Evolutionary conservation across 176 grass and related monocot species (phyloP).

Genomic region (Musa beccarii): DNA sequence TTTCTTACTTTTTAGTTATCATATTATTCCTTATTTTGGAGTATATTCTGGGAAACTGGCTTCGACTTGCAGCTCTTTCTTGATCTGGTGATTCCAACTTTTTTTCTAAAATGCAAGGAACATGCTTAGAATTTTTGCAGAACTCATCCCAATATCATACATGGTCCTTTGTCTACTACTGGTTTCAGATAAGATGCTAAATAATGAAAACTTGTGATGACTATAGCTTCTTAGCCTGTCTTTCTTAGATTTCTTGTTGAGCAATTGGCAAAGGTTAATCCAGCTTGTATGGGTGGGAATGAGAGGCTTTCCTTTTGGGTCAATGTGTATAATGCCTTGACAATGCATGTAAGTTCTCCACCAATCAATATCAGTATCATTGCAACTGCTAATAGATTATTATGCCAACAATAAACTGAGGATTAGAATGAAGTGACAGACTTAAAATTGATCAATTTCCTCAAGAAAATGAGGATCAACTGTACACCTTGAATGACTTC

Average conservation of each 20-base stretch:
- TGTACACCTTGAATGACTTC: background rate
- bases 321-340: constrained; percentile 92
- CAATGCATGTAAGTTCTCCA: constrained; percentile 89
- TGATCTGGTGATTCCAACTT: too few species aligned
- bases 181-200: too few species aligned
- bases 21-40: too few species aligned
- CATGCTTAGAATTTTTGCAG: too few species aligned
- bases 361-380: background rate
- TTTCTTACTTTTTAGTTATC: too few species aligned
- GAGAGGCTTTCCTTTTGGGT: constrained; percentile 96
- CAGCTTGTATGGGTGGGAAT: constrained; percentile 46
- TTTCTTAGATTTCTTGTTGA: constrained; percentile 78
- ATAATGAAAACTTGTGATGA: background rate
- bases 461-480: background rate
- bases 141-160: too few species aligned
- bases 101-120: too few species aligned
- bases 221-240: background rate
- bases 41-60: too few species aligned
- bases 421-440: background rate
- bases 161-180: too few species aligned
- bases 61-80: too few species aligned
- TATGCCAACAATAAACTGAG: background rate
- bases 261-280: constrained; percentile 77
- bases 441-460: background rate
- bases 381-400: background rate